These are phyloP conservation scores for Udeniomyces megalosporus DNA, from an alignment of 768 basidiomycete species.

Conservation along the genomic window DNA sequence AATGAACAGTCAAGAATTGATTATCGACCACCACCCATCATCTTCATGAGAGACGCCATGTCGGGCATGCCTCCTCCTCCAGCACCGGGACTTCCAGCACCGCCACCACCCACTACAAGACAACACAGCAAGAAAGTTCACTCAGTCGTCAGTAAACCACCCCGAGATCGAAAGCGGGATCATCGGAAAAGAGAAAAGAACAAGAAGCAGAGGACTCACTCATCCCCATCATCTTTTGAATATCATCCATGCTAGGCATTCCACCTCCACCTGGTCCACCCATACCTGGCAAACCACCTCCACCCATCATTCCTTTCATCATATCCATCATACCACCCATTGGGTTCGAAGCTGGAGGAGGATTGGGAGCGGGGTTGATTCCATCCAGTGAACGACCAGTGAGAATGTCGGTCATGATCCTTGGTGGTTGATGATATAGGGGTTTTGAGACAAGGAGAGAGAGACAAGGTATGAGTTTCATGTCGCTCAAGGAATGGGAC, in stretches of 20 bases:
- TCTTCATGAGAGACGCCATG: constrained; percentile 31
- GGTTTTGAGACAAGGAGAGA: neutral
- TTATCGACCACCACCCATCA: constrained; percentile 23
- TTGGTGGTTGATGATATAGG: neutral
- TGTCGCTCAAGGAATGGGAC: neutral
- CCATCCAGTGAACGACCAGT: neutral
- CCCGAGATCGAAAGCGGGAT: neutral
- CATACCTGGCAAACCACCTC: constrained; percentile 37
- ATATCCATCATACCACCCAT: constrained; percentile 30
- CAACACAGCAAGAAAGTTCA: too few species aligned
- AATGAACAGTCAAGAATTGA: too few species aligned
- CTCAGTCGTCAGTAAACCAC: too few species aligned
- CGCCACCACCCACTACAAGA: neutral
- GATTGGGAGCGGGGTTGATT: neutral
- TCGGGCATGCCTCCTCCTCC: constrained; percentile 18
- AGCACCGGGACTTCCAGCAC: neutral
- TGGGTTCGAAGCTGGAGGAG: neutral
- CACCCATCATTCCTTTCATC: constrained; percentile 43
- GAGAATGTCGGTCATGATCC: neutral
- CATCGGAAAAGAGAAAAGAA: neutral
- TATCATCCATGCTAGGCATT: constrained; percentile 66
- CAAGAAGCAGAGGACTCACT: constrained; percentile 31
- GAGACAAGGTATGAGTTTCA: too few species aligned
- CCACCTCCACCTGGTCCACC: constrained; percentile 42
- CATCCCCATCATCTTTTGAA: constrained; percentile 71